Evolutionary conservation across 148 eudicot species (phyloP).

Genomic region (Persicaria tinctoria): DNA sequence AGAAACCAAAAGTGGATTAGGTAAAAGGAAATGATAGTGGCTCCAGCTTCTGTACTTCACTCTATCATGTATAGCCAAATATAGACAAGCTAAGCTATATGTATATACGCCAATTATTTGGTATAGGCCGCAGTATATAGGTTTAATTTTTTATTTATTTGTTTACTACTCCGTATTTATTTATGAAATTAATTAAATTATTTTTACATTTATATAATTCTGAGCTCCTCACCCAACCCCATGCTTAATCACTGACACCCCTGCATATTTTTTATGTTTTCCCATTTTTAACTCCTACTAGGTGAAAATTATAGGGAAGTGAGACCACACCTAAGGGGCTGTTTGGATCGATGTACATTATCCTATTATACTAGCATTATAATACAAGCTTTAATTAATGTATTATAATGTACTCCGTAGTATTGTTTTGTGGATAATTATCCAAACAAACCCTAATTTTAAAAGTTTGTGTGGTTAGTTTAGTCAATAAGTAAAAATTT

Average conservation of each 20-base stretch:
- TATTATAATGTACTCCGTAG: too few species aligned
- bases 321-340: too few species aligned
- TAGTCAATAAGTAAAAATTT: too few species aligned
- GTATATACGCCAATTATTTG: constrained; percentile 1
- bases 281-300: not conserved
- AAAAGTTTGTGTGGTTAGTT: too few species aligned
- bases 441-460: too few species aligned
- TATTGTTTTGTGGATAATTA: too few species aligned
- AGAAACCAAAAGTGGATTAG: not conserved
- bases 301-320: not conserved
- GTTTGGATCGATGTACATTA: too few species aligned
- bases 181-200: not conserved
- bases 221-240: constrained; percentile 1
- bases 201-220: not conserved
- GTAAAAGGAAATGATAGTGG: not conserved
- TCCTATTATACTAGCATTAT: too few species aligned
- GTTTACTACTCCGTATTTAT: not conserved
- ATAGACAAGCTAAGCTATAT: not conserved
- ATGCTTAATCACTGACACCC: not conserved
- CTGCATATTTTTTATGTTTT: not conserved
- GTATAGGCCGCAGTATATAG: not conserved
- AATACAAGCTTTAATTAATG: too few species aligned
- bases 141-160: not conserved
- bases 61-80: not conserved
- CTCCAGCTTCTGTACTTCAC: not conserved